phyloP scores from a whole-genome alignment of 75 land plant species.

The Cryptomeria japonica region DNA sequence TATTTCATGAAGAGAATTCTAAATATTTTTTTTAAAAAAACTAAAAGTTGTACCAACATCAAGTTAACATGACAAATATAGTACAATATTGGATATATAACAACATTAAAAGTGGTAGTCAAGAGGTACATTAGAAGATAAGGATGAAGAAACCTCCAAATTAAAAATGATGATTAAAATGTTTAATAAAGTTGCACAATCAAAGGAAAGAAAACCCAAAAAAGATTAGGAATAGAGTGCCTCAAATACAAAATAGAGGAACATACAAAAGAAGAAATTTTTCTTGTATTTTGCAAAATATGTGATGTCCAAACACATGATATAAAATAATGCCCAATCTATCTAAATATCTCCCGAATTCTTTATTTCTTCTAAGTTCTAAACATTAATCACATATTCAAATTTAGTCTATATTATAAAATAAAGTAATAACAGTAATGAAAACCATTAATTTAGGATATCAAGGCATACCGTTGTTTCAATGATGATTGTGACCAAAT shows the following conservation, averaged over 20 bases:
- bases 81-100: too few species aligned
- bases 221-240: background rate
- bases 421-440: background rate
- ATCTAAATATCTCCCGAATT: background rate
- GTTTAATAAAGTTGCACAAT: background rate
- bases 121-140: background rate
- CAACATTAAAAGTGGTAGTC: background rate
- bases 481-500: conserved; percentile 68
- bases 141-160: background rate
- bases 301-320: background rate
- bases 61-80: too few species aligned
- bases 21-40: too few species aligned
- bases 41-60: too few species aligned
- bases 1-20: too few species aligned
- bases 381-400: background rate
- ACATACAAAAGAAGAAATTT: background rate
- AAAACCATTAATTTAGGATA: background rate
- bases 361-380: background rate
- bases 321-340: background rate
- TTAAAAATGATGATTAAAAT: background rate
- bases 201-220: background rate
- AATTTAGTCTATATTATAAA: background rate
- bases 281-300: too few species aligned
- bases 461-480: conserved; percentile 75
- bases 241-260: background rate